A percentile compares a stretch with the other conserved stretches of the same genome.
Evolutionary conservation across 352 stramenopile genomes (phyloP).

Genomic region (Globisporangium parvum): DNA sequence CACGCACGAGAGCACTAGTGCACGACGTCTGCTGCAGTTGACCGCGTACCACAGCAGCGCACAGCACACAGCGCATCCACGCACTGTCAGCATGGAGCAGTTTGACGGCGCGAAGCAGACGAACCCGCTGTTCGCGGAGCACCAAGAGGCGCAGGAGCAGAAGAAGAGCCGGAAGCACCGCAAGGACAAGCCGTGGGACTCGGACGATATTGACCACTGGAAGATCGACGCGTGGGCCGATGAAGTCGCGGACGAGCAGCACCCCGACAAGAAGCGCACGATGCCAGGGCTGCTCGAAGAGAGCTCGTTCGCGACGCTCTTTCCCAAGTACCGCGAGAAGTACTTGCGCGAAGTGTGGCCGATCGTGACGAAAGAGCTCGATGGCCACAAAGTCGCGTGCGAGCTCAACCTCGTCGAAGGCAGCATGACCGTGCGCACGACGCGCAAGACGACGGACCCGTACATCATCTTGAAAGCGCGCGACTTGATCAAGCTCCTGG

Average conservation of each 20-base stretch:
- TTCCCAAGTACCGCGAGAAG: conserved; percentile 99
- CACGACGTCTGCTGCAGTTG: too few species aligned
- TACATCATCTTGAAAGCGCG: conserved; percentile 98
- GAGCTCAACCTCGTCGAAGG: conserved; percentile 99
- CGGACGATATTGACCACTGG: conserved; percentile 98
- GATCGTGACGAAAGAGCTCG: conserved; percentile 95
- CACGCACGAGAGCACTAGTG: too few species aligned
- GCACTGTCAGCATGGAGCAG: conserved; percentile 34
- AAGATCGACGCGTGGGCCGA: conserved; percentile 89
- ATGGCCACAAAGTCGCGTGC: conserved; percentile 93
- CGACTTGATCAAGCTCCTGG: conserved; percentile 98
- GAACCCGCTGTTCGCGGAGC: conserved; percentile 41
- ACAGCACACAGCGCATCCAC: background rate
- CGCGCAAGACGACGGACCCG: conserved; percentile 94
- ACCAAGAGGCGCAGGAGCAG: conserved; percentile 23
- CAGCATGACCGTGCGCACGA: conserved; percentile 90
- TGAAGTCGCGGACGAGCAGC: conserved; percentile 79
- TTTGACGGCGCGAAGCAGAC: conserved; percentile 48
- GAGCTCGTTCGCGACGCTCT: conserved; percentile 98
- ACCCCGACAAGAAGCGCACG: conserved; percentile 47
- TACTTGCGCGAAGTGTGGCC: conserved; percentile 99
- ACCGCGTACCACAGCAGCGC: too few species aligned
- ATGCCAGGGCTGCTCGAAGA: conserved; percentile 95
- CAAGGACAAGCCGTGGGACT: conserved; percentile 99
- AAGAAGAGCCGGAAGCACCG: conserved; percentile 92